A percentile compares a stretch with the other conserved stretches of the same genome.
Evolutionary conservation across 257 asterid genomes (phyloP).

Genomic region (Buddleja alternifolia): DNA sequence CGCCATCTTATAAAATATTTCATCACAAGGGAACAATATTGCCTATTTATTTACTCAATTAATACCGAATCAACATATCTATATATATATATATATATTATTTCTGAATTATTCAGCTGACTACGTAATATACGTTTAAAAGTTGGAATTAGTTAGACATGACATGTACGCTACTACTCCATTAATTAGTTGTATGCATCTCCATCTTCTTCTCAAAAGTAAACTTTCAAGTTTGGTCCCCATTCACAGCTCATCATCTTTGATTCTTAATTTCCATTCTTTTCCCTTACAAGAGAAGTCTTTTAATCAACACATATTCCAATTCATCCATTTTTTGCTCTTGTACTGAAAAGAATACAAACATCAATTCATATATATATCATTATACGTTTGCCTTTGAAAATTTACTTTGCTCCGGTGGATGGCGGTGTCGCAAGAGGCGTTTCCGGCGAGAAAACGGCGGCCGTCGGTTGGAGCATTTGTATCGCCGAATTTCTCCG

Average conservation of each 20-base stretch:
- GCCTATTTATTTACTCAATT: constrained; percentile 9
- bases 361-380: not conserved
- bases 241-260: constrained; percentile 56
- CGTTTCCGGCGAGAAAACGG: constrained; percentile 70
- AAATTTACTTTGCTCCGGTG: not conserved
- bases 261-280: constrained; percentile 40
- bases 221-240: constrained; percentile 52
- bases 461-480: constrained; percentile 70
- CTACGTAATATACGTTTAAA: constrained; percentile 25
- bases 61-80: constrained; percentile 23
- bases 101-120: constrained; percentile 23
- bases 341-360: no score
- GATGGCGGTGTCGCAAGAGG: constrained; percentile 67
- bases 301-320: constrained; percentile 11
- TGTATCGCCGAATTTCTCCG: constrained; percentile 57
- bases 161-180: constrained; percentile 34
- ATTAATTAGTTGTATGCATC: constrained; percentile 28
- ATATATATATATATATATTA: no score
- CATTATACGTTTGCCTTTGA: not conserved
- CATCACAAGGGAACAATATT: not conserved
- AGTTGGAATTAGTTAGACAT: constrained; percentile 16
- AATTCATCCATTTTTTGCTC: constrained; percentile 1
- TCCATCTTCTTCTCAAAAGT: constrained; percentile 14
- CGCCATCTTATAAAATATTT: constrained; percentile 11
- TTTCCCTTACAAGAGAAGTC: constrained; percentile 43